Conservation (phyloP, 495 filamentous ascomycete species). For the Tetracladium setigerum region DNA sequence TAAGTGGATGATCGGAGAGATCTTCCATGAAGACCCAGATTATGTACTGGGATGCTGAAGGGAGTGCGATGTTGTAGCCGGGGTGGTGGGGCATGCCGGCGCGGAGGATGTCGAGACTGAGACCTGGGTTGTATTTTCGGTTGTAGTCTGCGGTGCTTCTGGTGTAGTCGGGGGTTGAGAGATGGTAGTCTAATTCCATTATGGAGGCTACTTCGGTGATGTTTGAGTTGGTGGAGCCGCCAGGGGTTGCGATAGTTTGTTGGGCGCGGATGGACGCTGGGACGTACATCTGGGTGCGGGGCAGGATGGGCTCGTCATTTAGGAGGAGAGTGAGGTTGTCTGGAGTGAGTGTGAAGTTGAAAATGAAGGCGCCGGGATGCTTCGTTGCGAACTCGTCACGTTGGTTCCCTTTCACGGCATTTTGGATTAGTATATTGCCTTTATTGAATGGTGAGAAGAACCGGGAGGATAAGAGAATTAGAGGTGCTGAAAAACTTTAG, state of each 20-base stretch:
- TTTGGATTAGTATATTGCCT: too few relatives aligned
- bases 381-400: slow-evolving; percentile 2
- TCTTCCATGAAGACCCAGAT: not conserved
- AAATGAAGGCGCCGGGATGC: slow-evolving; percentile 4
- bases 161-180: slow-evolving; percentile 1
- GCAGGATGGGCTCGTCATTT: slow-evolving; percentile 9
- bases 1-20: not conserved
- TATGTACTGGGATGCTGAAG: not conserved
- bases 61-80: slow-evolving; percentile 2
- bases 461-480: too few relatives aligned
- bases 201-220: too few relatives aligned
- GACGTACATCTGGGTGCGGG: slow-evolving; percentile 3
- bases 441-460: too few relatives aligned
- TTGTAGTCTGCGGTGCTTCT: not conserved
- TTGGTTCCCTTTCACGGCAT: too few relatives aligned
- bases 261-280: slow-evolving; percentile 3
- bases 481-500: too few relatives aligned
- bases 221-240: not conserved
- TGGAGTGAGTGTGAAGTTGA: slow-evolving; percentile 11
- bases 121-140: not conserved
- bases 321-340: slow-evolving; percentile 10
- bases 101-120: slow-evolving; percentile 6
- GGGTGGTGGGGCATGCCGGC: slow-evolving; percentile 2
- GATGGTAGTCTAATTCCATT: slow-evolving; percentile 4
- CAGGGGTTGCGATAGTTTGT: not conserved